These are phyloP conservation scores for Rhizopogon rudus DNA, from an alignment of 768 basidiomycete species.

Conservation along the genomic window DNA sequence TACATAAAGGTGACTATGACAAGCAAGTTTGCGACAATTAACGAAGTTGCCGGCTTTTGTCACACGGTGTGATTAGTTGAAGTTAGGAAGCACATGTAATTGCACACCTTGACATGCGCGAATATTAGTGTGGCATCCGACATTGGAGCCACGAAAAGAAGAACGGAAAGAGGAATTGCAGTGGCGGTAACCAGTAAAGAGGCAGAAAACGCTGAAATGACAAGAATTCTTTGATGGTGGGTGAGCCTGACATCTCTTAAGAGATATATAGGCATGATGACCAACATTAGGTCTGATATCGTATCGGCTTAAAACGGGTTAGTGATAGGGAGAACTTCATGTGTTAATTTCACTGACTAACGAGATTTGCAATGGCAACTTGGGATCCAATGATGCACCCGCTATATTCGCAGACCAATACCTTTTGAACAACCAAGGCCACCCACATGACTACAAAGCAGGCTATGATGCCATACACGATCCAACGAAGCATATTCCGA, in stretches of 20 bases:
- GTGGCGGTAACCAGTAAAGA: conserved; percentile 15
- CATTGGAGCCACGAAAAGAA: conserved; percentile 10
- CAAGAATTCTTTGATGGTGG: conserved; percentile 13
- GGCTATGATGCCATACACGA: conserved; percentile 12
- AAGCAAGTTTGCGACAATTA: not conserved
- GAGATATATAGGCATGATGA: conserved; percentile 8
- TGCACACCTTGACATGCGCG: conserved; percentile 20
- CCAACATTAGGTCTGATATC: conserved; percentile 17
- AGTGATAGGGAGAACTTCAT: not conserved
- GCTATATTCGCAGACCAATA: conserved; percentile 7
- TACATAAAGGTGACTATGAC: not conserved
- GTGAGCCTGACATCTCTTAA: conserved; percentile 14
- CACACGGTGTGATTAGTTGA: not conserved
- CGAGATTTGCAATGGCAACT: conserved; percentile 17
- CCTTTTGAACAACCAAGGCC: conserved; percentile 14
- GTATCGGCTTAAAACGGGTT: conserved; percentile 14
- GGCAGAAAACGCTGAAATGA: conserved; percentile 17
- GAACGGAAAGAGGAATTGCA: conserved; percentile 17
- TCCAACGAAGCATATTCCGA: conserved; percentile 1
- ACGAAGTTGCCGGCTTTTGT: not conserved
- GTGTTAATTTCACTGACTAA: conserved; percentile 12
- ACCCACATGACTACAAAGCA: conserved; percentile 12
- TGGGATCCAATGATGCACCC: not conserved
- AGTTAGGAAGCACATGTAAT: not conserved
- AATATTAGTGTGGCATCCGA: conserved; percentile 8